Base-by-base conservation (phyloP, 2,329 filamentous ascomycete genomes). In the Venturia nashicola region DNA sequence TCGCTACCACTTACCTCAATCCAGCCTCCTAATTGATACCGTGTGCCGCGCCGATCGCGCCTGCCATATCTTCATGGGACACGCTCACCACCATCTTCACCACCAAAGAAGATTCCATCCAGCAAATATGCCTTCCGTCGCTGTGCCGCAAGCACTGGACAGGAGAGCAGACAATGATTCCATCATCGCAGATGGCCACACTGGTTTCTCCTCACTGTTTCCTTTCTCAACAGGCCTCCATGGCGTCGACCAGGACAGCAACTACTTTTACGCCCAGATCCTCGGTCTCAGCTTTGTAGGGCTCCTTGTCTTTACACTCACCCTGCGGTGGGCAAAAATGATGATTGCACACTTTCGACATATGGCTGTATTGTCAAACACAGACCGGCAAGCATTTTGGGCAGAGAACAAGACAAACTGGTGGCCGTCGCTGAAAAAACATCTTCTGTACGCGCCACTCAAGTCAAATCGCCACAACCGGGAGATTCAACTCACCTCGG, bases 381-480 rank as follows among this genome's bases (percentile, higher is more conserved):
- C 74, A 6, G 68, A 71, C 36, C 69, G 51, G 12, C 76, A 81
- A 70, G 69, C 71, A 63, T 81, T 77, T 68, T 81, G 77, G 76
- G 73, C 75, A 64, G 69, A 73, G 51, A 80, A 81, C 69, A 73
- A 74, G 65, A 76, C 74, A 4, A 66, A 64, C 12, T 74, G 75
- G 69, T 80, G 78, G 77, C 77, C 87, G n/a, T 84, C 79, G 75
- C 76, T 90, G 68, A 79, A 81, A 78, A 84, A 82, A 71, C 81
- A 88, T 68, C 67, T 90, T 23, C 76, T 87, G 20, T 87, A 86
- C 71, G 86, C 90, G 0, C 90, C 90, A 6, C 76, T 95, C 20
- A 83, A 86, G 70, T 82, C 81, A 64, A 89, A 89, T 71, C 82
- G 90, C 70, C 90, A 94, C 76, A 94, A 94, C 70, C 79, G 83